Evolutionary conservation across 495 filamentous ascomycete species (phyloP).

Genomic region (Penicillium antarcticum): DNA sequence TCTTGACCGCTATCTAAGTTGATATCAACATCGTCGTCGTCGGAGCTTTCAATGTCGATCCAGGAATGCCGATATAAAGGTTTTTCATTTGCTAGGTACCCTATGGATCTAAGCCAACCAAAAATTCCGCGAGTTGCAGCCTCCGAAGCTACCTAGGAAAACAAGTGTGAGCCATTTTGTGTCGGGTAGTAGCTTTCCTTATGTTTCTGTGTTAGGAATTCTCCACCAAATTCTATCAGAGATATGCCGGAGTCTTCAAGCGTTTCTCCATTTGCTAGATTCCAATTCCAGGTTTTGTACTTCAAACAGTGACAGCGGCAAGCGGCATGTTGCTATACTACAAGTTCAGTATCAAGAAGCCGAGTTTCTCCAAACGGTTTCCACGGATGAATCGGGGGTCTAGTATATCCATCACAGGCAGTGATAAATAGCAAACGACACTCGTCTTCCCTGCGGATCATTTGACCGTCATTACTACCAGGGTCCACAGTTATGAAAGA

Average conservation of each 20-base stretch:
- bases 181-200: background rate
- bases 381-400: constrained; percentile 21
- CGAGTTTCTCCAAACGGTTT: constrained; percentile 25
- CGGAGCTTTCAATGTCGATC: no score
- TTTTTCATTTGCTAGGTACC: background rate
- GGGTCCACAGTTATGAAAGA: constrained; percentile 19
- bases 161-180: background rate
- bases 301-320: constrained; percentile 24
- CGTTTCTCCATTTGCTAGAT: constrained; percentile 10
- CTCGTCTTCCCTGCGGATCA: constrained; percentile 24
- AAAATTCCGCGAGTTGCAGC: constrained; percentile 1
- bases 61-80: no score
- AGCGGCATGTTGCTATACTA: constrained; percentile 22
- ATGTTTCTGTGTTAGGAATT: background rate
- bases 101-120: no score
- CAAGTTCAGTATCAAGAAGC: constrained; percentile 20
- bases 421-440: constrained; percentile 27
- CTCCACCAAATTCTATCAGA: background rate
- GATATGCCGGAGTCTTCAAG: constrained; percentile 5
- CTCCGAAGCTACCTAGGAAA: constrained; percentile 11
- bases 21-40: background rate
- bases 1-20: background rate
- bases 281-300: constrained; percentile 25
- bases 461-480: constrained; percentile 5
- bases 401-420: constrained; percentile 14